A percentile compares a stretch with the other conserved stretches of the same genome.
Conservation (phyloP, 73 alveolate species). For the Tetrahymena elliotti region DNA sequence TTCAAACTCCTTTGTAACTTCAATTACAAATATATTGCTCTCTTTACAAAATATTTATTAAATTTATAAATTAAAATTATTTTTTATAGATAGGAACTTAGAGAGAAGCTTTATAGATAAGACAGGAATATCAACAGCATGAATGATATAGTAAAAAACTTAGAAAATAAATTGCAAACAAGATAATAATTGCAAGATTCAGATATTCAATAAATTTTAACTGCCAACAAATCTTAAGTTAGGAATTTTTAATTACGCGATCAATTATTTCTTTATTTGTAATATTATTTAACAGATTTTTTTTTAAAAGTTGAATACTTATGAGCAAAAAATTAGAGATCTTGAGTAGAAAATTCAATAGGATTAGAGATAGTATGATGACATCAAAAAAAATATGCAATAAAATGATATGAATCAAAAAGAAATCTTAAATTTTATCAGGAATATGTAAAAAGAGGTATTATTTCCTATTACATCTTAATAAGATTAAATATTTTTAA, state of each 20-base stretch:
- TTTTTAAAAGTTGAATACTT: not conserved
- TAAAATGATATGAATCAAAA: conserved; percentile 2
- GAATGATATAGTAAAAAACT: not conserved
- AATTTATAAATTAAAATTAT: not conserved
- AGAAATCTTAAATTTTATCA: conserved; percentile 10
- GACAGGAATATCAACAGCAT: not conserved
- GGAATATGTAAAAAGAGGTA: conserved; percentile 11
- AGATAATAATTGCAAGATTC: not conserved
- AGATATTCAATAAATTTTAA: not conserved
- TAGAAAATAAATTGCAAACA: not conserved
- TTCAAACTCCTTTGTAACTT: not conserved
- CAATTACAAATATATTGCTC: not conserved
- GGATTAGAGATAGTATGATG: not conserved
- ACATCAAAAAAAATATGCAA: not conserved
- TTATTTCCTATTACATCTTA: not conserved
- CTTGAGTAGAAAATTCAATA: not conserved
- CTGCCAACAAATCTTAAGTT: not conserved
- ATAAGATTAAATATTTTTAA: not conserved
- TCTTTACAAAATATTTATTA: not conserved
- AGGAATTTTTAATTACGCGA: not conserved
- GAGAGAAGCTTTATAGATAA: not conserved
- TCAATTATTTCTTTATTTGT: not conserved
- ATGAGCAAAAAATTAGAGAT: not conserved
- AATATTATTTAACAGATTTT: not conserved
- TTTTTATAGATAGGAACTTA: not conserved